Conservation (phyloP, 805 yeast species). For the Schizosaccharomyces octosporus region DNA sequence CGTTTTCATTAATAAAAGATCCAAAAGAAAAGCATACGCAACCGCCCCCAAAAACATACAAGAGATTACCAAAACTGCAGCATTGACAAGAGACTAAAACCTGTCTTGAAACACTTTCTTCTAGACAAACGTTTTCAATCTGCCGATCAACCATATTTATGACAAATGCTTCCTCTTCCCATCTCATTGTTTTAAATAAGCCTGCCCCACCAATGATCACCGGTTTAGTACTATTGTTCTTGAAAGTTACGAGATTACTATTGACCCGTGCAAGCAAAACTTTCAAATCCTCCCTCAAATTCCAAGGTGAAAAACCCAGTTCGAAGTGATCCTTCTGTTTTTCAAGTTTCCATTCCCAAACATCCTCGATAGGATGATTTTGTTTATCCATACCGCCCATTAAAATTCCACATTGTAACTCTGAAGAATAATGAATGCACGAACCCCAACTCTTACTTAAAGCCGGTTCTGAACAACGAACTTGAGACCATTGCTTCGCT, state of each 20-base stretch:
- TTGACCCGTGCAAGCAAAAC: background rate
- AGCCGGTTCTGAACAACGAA: background rate
- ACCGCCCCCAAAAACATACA: background rate
- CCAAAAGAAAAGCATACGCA: background rate
- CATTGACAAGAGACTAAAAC: constrained; percentile 6
- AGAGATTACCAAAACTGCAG: background rate
- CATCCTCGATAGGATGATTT: background rate
- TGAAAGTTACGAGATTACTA: background rate
- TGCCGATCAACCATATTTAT: background rate
- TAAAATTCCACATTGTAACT: background rate
- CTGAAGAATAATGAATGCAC: background rate
- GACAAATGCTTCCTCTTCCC: background rate
- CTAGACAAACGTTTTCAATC: background rate
- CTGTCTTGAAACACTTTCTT: background rate
- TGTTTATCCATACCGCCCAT: background rate
- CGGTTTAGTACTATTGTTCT: background rate
- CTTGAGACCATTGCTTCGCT: background rate
- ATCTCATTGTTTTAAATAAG: background rate
- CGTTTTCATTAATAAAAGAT: background rate
- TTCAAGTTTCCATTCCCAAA: background rate
- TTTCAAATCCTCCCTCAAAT: background rate
- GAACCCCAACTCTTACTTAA: background rate
- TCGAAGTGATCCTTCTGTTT: background rate
- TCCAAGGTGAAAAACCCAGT: background rate
- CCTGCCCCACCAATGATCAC: background rate